Percentiles rank a stretch among this genome's conserved stretches.
Evolutionary conservation across 305 asterid genomes (phyloP).

Genomic region (Fraxinus ornus): DNA sequence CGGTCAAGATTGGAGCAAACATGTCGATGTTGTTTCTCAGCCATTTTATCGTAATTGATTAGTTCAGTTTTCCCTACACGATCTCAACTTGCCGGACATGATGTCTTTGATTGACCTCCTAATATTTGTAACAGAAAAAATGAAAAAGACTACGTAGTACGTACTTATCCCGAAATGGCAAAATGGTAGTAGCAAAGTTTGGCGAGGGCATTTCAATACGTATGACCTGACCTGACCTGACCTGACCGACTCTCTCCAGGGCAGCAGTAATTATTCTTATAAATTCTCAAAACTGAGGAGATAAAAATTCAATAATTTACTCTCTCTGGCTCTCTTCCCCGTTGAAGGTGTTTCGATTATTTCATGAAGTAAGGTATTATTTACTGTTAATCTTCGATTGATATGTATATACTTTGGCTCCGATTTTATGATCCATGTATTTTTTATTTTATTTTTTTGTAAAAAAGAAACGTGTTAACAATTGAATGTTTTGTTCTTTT

Average conservation of each 20-base stretch:
- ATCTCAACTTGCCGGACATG: neutral
- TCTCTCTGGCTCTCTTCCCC: slow-evolving; percentile 19
- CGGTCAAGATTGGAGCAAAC: neutral
- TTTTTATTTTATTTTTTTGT: too few relatives aligned
- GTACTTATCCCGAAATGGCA: neutral
- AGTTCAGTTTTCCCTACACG: neutral
- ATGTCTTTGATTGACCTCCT: neutral
- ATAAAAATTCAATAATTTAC: neutral
- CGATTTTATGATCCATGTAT: slow-evolving; percentile 18
- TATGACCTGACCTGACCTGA: neutral
- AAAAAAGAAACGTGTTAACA: neutral
- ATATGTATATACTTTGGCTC: neutral
- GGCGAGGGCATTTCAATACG: neutral
- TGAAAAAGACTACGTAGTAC: neutral
- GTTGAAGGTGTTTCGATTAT: slow-evolving; percentile 25
- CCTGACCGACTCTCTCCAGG: neutral
- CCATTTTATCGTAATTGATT: neutral
- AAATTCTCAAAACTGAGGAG: slow-evolving; percentile 6
- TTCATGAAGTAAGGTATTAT: slow-evolving; percentile 32
- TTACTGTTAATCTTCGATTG: slow-evolving; percentile 8
- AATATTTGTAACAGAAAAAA: neutral
- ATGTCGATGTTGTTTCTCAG: neutral
- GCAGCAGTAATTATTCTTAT: neutral
- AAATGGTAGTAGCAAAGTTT: neutral
- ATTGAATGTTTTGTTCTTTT: slow-evolving; percentile 22